A percentile compares a stretch with the other conserved stretches of the same genome.
Evolutionary conservation across 1,284 basidiomycete species (phyloP).

Genomic region (Cystobasidium slooffiae): DNA sequence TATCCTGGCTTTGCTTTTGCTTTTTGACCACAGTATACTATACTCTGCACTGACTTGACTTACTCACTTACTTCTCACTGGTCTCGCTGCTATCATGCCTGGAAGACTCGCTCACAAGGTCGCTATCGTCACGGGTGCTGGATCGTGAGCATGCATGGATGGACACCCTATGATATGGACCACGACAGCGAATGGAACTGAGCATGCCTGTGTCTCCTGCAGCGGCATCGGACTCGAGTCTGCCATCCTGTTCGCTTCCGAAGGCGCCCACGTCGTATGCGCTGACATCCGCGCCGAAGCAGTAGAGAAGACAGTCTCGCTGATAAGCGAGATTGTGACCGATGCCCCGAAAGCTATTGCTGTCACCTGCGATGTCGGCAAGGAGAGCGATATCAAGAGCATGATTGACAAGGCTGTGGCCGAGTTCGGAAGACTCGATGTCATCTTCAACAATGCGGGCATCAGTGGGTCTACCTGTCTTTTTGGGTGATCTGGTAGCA

Average conservation of each 20-base stretch:
- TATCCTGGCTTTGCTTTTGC: too few relatives aligned
- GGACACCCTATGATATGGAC: background rate
- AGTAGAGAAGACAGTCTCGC: slow-evolving; percentile 70
- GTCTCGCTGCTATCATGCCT: slow-evolving; percentile 24
- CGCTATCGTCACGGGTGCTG: slow-evolving; percentile 80
- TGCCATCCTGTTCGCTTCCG: slow-evolving; percentile 85
- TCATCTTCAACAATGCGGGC: slow-evolving; percentile 66
- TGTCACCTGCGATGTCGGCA: slow-evolving; percentile 81
- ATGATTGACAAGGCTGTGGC: slow-evolving; percentile 78
- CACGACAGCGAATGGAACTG: background rate
- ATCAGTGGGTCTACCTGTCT: slow-evolving; percentile 32
- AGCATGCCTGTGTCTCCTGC: slow-evolving; percentile 39
- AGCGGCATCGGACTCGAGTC: slow-evolving; percentile 94
- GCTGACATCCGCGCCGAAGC: slow-evolving; percentile 80
- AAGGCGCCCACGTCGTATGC: slow-evolving; percentile 77
- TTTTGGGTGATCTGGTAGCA: background rate
- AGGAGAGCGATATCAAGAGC: slow-evolving; percentile 80
- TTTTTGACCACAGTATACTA: too few relatives aligned
- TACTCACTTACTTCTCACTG: too few relatives aligned
- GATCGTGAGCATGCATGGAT: slow-evolving; percentile 66
- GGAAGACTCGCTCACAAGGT: slow-evolving; percentile 60
- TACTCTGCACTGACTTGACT: too few relatives aligned
- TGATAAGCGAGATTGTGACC: slow-evolving; percentile 71
- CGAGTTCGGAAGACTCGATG: slow-evolving; percentile 84
- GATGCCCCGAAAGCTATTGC: slow-evolving; percentile 66